Conservation (phyloP, 345 rosid species). For the Gossypium sturtianum region DNA sequence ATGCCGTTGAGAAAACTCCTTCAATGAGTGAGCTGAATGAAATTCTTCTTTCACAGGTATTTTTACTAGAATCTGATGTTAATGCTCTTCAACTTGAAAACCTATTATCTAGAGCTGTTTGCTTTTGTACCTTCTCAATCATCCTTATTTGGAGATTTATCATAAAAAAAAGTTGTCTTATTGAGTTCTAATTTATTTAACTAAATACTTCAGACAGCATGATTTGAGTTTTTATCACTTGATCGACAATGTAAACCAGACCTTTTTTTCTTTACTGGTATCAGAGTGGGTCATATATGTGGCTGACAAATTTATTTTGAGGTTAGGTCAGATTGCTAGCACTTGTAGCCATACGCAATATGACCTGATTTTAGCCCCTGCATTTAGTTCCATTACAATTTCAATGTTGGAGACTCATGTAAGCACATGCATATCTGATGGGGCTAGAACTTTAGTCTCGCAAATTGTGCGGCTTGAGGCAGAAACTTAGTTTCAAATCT, state of each 20-base stretch:
- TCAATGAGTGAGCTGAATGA: constrained; percentile 96
- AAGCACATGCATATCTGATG: neutral
- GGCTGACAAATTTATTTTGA: neutral
- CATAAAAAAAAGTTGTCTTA: neutral
- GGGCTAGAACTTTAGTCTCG: too few species aligned
- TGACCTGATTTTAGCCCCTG: neutral
- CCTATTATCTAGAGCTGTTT: neutral
- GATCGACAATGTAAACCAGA: neutral
- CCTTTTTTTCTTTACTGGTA: neutral
- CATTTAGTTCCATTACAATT: neutral
- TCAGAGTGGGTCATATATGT: neutral
- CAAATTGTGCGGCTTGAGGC: too few species aligned
- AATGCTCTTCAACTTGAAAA: neutral
- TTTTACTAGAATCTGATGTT: neutral
- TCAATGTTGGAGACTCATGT: neutral
- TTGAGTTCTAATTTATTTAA: neutral
- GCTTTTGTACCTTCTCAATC: constrained; percentile 9
- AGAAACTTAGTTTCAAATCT: too few species aligned
- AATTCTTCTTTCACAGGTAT: constrained; percentile 12
- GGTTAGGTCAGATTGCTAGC: neutral
- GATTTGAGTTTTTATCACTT: neutral
- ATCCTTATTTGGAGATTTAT: neutral
- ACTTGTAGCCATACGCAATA: neutral
- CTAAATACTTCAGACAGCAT: neutral
- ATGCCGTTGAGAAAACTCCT: constrained; percentile 87